These are phyloP conservation scores for Metschnikowia rubicola DNA, from an alignment of 805 yeast genomes.

Conservation along the genomic window DNA sequence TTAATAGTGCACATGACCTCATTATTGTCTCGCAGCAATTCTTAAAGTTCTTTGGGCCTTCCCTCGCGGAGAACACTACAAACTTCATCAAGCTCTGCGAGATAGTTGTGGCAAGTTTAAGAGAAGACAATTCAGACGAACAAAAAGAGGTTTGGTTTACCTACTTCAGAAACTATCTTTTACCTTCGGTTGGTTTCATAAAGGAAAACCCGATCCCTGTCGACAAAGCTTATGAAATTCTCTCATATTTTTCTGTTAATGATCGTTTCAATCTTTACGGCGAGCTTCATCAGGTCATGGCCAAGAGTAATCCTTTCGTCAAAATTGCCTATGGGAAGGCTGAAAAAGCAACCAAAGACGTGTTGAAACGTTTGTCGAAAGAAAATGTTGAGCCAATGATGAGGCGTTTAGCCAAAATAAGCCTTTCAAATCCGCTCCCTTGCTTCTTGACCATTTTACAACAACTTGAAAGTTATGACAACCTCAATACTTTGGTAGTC, in stretches of 20 bases:
- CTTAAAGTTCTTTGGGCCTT: constrained; percentile 53
- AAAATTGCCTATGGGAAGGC: constrained; percentile 62
- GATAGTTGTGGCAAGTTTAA: constrained; percentile 45
- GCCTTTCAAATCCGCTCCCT: constrained; percentile 76
- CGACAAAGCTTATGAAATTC: constrained; percentile 54
- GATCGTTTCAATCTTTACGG: constrained; percentile 77
- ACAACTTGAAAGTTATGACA: constrained; percentile 90
- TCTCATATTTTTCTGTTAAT: constrained; percentile 55
- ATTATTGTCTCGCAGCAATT: constrained; percentile 46
- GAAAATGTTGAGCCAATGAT: constrained; percentile 73
- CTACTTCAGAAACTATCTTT: constrained; percentile 59
- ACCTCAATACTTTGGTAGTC: constrained; percentile 70
- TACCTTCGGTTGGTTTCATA: constrained; percentile 57
- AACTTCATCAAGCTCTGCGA: constrained; percentile 60
- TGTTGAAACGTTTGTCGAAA: constrained; percentile 75
- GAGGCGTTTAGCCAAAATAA: constrained; percentile 66
- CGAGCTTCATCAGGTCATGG: constrained; percentile 58
- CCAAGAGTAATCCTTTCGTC: constrained; percentile 53
- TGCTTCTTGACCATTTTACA: constrained; percentile 66
- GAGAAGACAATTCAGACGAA: constrained; percentile 6
- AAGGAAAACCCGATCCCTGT: constrained; percentile 57
- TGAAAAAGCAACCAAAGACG: constrained; percentile 74
- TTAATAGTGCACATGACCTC: constrained; percentile 42
- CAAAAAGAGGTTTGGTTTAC: constrained; percentile 46
- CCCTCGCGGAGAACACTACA: constrained; percentile 44